These are phyloP conservation scores for Amoeboradix gromovi DNA, from an alignment of 371 early-diverging fungal species.

Conservation along the genomic window DNA sequence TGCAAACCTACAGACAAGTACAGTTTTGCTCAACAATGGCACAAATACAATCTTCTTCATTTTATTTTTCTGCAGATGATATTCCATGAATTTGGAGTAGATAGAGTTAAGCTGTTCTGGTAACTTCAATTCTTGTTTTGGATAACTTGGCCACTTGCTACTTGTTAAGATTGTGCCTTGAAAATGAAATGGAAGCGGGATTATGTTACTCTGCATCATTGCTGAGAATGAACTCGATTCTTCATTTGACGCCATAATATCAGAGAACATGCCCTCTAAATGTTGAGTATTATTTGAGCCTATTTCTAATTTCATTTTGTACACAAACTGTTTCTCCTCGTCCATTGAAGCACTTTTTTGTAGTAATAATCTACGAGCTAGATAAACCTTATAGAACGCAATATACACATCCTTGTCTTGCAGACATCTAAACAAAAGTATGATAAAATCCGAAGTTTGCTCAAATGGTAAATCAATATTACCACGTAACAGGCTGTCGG, in stretches of 20 bases:
- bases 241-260: not conserved
- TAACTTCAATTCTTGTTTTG: not conserved
- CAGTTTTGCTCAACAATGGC: not conserved
- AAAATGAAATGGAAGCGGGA: not conserved
- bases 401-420: not conserved
- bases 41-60: not conserved
- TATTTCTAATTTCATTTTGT: not conserved
- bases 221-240: not conserved
- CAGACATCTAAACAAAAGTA: not conserved
- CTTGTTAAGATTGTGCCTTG: not conserved
- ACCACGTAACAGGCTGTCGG: not conserved
- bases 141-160: not conserved
- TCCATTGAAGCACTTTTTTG: not conserved
- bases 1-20: not conserved
- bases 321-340: not conserved
- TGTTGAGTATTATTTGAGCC: not conserved
- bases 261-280: not conserved
- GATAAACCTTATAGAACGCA: not conserved
- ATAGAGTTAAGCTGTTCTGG: not conserved
- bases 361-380: not conserved
- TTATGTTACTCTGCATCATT: not conserved
- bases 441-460: not conserved
- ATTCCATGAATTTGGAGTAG: not conserved
- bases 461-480: not conserved
- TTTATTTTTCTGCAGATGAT: not conserved